Conservation (phyloP, 441 rosid species). For the Iberis amara region DNA sequence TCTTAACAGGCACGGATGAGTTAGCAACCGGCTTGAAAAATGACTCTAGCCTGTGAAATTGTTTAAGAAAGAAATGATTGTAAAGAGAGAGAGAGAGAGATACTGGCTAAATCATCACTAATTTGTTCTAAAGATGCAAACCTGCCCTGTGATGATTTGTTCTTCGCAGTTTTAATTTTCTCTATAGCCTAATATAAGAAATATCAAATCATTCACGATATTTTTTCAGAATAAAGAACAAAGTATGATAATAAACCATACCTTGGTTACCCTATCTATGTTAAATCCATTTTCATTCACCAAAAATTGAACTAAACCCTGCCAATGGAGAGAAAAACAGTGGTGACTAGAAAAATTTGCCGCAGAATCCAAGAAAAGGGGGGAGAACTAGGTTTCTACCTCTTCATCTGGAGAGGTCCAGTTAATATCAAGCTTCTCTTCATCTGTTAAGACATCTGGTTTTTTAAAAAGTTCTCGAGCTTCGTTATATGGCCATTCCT, state of each 20-base stretch:
- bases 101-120: constrained; percentile 4
- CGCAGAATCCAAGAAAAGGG: not conserved
- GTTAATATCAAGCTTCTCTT: constrained; percentile 69
- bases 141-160: constrained; percentile 94
- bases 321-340: constrained; percentile 3
- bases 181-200: constrained; percentile 64
- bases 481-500: constrained; percentile 84
- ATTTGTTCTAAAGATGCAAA: constrained; percentile 33
- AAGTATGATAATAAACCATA: constrained; percentile 29
- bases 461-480: constrained; percentile 80
- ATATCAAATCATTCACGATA: constrained; percentile 5
- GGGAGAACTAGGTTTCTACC: constrained; percentile 31
- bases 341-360: not conserved
- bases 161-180: constrained; percentile 88
- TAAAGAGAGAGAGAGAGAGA: constrained; percentile 1
- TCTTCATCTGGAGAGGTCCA: constrained; percentile 78
- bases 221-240: constrained; percentile 7
- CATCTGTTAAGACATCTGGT: constrained; percentile 57
- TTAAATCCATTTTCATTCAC: constrained; percentile 89
- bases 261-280: constrained; percentile 81
- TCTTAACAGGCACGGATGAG: constrained; percentile 55
- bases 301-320: constrained; percentile 67
- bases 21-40: constrained; percentile 76
- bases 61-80: constrained; percentile 10
- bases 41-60: constrained; percentile 67